Evolutionary conservation across 2,329 filamentous ascomycete species (phyloP).

Genomic region (Colletotrichum plurivorum): DNA sequence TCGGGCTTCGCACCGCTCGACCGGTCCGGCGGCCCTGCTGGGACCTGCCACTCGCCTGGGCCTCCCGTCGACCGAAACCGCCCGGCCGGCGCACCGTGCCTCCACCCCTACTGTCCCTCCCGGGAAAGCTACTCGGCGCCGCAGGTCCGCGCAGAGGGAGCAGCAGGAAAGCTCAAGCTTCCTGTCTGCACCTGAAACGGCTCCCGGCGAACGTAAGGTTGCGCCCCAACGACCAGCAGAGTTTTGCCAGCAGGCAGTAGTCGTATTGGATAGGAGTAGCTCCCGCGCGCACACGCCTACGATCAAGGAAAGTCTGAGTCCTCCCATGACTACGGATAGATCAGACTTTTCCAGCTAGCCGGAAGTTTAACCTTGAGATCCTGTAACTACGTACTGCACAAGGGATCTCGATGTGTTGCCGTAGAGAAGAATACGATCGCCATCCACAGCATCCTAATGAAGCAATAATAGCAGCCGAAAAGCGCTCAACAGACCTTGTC

Average conservation of each 20-base stretch:
- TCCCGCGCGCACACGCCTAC: conserved; percentile 15
- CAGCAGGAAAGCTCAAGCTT: conserved; percentile 30
- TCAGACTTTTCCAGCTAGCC: conserved; percentile 24
- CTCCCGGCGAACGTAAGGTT: conserved; percentile 7
- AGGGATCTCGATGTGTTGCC: not conserved
- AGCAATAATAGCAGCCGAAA: not conserved
- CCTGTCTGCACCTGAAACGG: conserved; percentile 30
- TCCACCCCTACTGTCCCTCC: not conserved
- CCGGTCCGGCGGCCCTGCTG: conserved; percentile 1
- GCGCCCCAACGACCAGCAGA: not conserved
- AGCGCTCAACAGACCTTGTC: not conserved
- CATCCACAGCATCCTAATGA: conserved; percentile 1
- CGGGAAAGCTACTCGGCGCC: conserved; percentile 19
- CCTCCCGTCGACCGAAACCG: conserved; percentile 19
- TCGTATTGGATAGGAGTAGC: not conserved
- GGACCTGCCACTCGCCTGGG: conserved; percentile 12
- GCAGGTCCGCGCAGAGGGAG: not conserved
- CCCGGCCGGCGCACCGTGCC: conserved; percentile 18
- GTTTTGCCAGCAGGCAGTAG: not conserved
- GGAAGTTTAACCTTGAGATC: conserved; percentile 26
- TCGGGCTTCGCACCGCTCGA: conserved; percentile 15
- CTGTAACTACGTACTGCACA: conserved; percentile 5
- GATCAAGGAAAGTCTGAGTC: conserved; percentile 3
- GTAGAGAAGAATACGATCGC: conserved; percentile 1
- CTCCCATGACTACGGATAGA: conserved; percentile 19